These are phyloP conservation scores for Penicillium antarcticum DNA, from an alignment of 495 filamentous ascomycete species.

Conservation along the genomic window DNA sequence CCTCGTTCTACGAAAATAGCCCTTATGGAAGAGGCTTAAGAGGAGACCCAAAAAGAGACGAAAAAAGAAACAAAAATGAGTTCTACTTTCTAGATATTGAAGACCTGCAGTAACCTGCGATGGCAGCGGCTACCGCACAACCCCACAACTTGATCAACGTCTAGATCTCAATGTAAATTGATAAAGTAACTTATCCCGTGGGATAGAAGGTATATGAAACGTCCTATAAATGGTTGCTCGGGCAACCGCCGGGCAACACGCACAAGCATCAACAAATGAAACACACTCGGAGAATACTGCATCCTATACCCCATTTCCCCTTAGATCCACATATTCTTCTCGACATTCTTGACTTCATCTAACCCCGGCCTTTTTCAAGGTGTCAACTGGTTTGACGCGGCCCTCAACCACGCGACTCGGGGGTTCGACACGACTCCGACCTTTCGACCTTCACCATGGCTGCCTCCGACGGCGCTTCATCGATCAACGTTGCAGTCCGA, in stretches of 20 bases:
- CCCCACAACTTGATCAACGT: too few species aligned
- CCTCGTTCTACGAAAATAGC: too few species aligned
- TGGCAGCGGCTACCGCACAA: too few species aligned
- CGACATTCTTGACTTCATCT: slow-evolving; percentile 18
- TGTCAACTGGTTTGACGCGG: slow-evolving; percentile 22
- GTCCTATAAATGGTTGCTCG: slow-evolving; percentile 27
- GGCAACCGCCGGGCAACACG: slow-evolving; percentile 37
- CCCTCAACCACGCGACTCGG: slow-evolving; percentile 15
- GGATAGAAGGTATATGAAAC: too few species aligned
- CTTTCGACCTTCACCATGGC: slow-evolving; percentile 40
- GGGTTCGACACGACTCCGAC: slow-evolving; percentile 4
- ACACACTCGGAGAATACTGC: slow-evolving; percentile 30
- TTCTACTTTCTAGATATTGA: too few species aligned
- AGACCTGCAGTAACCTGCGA: too few species aligned
- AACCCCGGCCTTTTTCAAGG: slow-evolving; percentile 17
- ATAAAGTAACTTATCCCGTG: too few species aligned
- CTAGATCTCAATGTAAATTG: too few species aligned
- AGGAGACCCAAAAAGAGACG: too few species aligned
- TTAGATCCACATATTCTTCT: slow-evolving; percentile 30
- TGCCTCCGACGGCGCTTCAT: slow-evolving; percentile 58
- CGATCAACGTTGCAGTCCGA: slow-evolving; percentile 72
- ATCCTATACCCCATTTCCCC: slow-evolving; percentile 24
- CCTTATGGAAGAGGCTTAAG: too few species aligned
- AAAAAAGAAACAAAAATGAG: too few species aligned
- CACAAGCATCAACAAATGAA: slow-evolving; percentile 41